Conservation (phyloP, 1,284 basidiomycete genomes). For the Leucoagaricus sp. region DNA sequence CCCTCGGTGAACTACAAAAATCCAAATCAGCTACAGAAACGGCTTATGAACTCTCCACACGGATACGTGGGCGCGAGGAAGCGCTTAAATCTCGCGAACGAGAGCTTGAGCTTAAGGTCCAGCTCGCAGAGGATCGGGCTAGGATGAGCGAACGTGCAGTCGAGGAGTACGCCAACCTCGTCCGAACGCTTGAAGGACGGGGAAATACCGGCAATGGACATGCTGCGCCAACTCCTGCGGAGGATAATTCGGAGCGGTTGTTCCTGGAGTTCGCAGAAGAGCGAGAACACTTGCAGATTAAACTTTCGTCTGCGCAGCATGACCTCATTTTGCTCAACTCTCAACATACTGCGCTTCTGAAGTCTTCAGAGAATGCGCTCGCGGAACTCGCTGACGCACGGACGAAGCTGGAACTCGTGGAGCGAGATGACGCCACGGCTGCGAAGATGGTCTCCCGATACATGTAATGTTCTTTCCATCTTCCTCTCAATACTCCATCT, state of each 20-base stretch:
- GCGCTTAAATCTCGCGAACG: constrained; percentile 46
- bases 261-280: constrained; percentile 52
- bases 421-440: constrained; percentile 75
- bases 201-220: not conserved
- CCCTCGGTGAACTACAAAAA: constrained; percentile 43
- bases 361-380: constrained; percentile 43
- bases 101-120: constrained; percentile 44
- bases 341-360: constrained; percentile 49
- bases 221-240: constrained; percentile 1
- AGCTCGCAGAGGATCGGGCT: constrained; percentile 53
- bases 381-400: constrained; percentile 47
- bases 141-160: constrained; percentile 65
- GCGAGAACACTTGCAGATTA: constrained; percentile 46
- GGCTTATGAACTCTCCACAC: constrained; percentile 53
- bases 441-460: constrained; percentile 87
- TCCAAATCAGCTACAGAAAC: constrained; percentile 46
- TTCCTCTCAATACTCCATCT: constrained; percentile 1
- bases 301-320: constrained; percentile 45
- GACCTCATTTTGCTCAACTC: constrained; percentile 46
- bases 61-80: constrained; percentile 53
- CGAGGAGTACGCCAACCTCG: constrained; percentile 70
- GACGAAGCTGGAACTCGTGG: constrained; percentile 59
- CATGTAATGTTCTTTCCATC: constrained; percentile 55
- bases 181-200: constrained; percentile 46
- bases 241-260: constrained; percentile 48